Base-by-base conservation (phyloP, 2,329 filamentous ascomycete genomes). In the Neocatenulostroma microsporum region DNA sequence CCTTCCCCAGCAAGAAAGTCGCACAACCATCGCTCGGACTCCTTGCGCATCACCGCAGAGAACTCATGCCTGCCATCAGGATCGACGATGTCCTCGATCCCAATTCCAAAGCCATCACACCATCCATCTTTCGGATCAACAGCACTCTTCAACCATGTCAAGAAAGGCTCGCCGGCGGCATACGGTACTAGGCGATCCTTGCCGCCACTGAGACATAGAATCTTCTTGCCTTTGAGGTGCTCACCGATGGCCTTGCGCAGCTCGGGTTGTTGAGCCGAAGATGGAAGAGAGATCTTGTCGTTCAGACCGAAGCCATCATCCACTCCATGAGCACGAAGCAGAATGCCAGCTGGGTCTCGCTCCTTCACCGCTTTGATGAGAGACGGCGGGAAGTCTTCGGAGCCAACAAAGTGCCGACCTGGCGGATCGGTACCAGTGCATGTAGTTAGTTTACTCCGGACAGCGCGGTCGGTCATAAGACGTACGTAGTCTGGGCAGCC, bases 401-500 rank as follows among this genome's bases (percentile, higher is more conserved):
- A 87, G 3, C 85, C 85, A 1, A 93, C 55, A 53, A 95, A 91
- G 0, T 70, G 62, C 0, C 67, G 60, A 0, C 79, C 80, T 0
- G 70, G 68, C 0, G 70, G 68, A 11, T 73, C 65, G 0, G 70
- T 73, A 62, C 73, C 84, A 24, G 48, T 35, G 11, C 46, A 46
- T 0, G 76, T 74, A 10, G 69, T 47, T 9, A 82, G 66, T 51
- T 80, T 84, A 0, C 80, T 82, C 24, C 80, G 67, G 4, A 74
- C 68, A 1, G 88, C 89, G 10, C 91, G 84, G 50, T 88, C 79
- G 7, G 68, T 70, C 77, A 96, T 82, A 12, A 96, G 67, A 58
- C 83, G 69, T 46, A 80, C 76, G 52, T 84, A 94, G 61, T 98
- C 89, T 1, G 88, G 85, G 59, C 86, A 94, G 1, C 89, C 91